phyloP scores from a whole-genome alignment of 2,329 filamentous ascomycete genomes.

The Plectosphaerella plurivora region DNA sequence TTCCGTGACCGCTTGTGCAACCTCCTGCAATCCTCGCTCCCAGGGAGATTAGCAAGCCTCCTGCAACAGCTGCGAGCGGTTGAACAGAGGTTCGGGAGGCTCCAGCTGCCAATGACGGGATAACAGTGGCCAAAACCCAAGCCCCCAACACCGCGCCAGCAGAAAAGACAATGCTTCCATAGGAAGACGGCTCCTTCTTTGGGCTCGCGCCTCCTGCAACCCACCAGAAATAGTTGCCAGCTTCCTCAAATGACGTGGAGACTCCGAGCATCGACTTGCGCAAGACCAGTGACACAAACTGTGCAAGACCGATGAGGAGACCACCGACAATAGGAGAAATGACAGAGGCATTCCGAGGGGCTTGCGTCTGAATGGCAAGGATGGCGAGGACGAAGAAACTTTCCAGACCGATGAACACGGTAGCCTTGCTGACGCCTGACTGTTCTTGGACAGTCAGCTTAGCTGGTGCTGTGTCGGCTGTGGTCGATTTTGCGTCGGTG shows the following conservation, averaged over 20 bases:
- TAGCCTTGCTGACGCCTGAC: conserved; percentile 31
- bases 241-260: conserved; percentile 57
- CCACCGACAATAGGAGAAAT: conserved; percentile 49
- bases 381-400: conserved; percentile 35
- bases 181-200: conserved; percentile 18
- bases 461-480: neutral
- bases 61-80: conserved; percentile 37
- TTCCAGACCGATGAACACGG: conserved; percentile 38
- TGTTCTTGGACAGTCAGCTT: conserved; percentile 30
- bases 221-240: conserved; percentile 50
- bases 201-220: conserved; percentile 23
- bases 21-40: conserved; percentile 61
- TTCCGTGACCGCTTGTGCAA: conserved; percentile 66
- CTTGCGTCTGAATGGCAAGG: conserved; percentile 31
- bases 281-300: conserved; percentile 50
- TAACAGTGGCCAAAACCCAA: conserved; percentile 25
- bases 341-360: conserved; percentile 27
- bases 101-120: conserved; percentile 22
- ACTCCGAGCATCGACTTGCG: conserved; percentile 54
- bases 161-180: conserved; percentile 46
- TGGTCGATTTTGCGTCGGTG: conserved; percentile 9
- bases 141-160: conserved; percentile 45
- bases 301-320: conserved; percentile 52
- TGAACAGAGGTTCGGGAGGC: conserved; percentile 23
- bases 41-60: conserved; percentile 54